phyloP scores from a whole-genome alignment of 2,329 filamentous ascomycete species.

The Knufia petricola region DNA sequence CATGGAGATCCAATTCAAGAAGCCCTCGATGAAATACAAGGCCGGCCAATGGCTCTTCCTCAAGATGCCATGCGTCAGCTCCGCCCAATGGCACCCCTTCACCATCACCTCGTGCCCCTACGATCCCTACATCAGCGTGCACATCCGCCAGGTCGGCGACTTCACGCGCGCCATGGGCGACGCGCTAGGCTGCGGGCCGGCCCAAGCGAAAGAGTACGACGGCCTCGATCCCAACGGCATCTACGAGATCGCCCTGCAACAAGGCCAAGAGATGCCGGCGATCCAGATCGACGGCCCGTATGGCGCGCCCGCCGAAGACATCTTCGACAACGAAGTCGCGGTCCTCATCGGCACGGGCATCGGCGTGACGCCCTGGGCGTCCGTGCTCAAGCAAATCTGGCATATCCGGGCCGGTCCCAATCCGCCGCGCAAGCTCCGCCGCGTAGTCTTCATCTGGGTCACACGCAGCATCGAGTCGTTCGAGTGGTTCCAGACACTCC shows the following conservation, averaged over 20 bases:
- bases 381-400: conserved; percentile 95
- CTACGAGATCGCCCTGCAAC: conserved; percentile 93
- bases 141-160: conserved; percentile 93
- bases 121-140: conserved; percentile 87
- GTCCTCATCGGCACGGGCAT: conserved; percentile 75
- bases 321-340: conserved; percentile 82
- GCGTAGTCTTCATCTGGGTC: conserved; percentile 98
- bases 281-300: conserved; percentile 93
- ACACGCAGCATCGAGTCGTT: conserved; percentile 93
- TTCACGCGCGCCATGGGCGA: conserved; percentile 92
- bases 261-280: conserved; percentile 82
- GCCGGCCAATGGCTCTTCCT: conserved; percentile 97
- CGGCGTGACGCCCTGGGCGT: conserved; percentile 77
- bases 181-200: conserved; percentile 79
- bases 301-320: conserved; percentile 91
- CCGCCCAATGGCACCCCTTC: conserved; percentile 94
- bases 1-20: conserved; percentile 93
- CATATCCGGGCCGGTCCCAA: conserved; percentile 85
- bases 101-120: conserved; percentile 98
- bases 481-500: conserved; percentile 95
- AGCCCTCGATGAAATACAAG: conserved; percentile 96
- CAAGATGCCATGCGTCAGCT: conserved; percentile 79
- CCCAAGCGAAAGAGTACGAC: conserved; percentile 83
- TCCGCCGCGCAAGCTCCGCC: conserved; percentile 75
- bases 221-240: conserved; percentile 86